Evolutionary conservation across 1,139 yeast species (phyloP).

Genomic region (Nakaseomyces bracarensis): DNA sequence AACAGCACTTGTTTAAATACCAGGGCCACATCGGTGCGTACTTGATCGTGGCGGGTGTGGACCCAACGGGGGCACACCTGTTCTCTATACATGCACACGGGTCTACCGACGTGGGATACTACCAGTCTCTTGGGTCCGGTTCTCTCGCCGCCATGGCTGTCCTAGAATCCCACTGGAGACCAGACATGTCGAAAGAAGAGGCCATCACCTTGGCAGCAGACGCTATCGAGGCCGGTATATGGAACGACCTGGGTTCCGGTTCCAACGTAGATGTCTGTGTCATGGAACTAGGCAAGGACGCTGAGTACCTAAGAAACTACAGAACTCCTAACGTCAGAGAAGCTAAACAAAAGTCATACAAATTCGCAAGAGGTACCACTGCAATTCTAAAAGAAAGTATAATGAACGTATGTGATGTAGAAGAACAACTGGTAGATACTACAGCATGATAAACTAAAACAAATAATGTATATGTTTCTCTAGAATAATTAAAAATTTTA

Average conservation of each 20-base stretch:
- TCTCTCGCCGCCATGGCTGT: constrained; percentile 99
- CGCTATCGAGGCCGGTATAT: constrained; percentile 95
- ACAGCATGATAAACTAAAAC: constrained; percentile 20
- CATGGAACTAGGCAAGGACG: constrained; percentile 87
- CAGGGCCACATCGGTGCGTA: constrained; percentile 98
- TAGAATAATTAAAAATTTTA: neutral
- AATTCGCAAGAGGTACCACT: constrained; percentile 86
- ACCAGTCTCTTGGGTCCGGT: constrained; percentile 90
- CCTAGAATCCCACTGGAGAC: constrained; percentile 78
- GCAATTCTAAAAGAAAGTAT: constrained; percentile 64
- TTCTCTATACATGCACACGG: constrained; percentile 96
- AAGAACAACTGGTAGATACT: constrained; percentile 49
- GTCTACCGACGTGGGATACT: constrained; percentile 90
- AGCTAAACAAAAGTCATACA: constrained; percentile 71
- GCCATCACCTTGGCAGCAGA: constrained; percentile 84
- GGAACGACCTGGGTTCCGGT: constrained; percentile 98
- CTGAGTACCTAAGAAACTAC: constrained; percentile 75
- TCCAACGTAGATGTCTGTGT: constrained; percentile 96
- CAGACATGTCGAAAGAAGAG: constrained; percentile 70
- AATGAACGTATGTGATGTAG: constrained; percentile 58
- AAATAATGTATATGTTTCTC: neutral
- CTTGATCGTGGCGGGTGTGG: constrained; percentile 92
- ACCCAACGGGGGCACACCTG: constrained; percentile 91
- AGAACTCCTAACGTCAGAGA: constrained; percentile 85
- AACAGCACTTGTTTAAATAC: constrained; percentile 90